A percentile compares a stretch with the other conserved stretches of the same genome.
phyloP scores from a whole-genome alignment of 805 yeast species.

The Metschnikowia bowlesiae region DNA sequence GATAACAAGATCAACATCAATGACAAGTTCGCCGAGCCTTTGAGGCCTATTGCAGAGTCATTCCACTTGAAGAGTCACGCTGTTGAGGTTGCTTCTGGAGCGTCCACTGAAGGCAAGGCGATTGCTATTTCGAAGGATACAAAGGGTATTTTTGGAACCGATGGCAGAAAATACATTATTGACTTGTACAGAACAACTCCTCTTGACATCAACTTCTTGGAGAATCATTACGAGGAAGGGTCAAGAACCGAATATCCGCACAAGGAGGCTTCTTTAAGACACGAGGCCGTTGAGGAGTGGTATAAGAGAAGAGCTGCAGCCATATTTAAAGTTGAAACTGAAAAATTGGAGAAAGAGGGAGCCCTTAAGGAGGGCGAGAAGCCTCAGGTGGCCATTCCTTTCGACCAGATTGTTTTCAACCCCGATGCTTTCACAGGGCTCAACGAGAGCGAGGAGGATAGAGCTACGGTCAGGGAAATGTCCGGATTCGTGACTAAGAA shows the following conservation, averaged over 20 bases:
- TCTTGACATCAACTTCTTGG: slow-evolving; percentile 72
- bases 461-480: slow-evolving; percentile 61
- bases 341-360: slow-evolving; percentile 36
- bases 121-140: slow-evolving; percentile 70
- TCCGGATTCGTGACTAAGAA: slow-evolving; percentile 56
- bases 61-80: slow-evolving; percentile 74
- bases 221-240: slow-evolving; percentile 40
- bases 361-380: slow-evolving; percentile 36
- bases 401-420: slow-evolving; percentile 57
- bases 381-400: slow-evolving; percentile 50
- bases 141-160: slow-evolving; percentile 83
- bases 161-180: slow-evolving; percentile 76
- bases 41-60: slow-evolving; percentile 61
- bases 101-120: slow-evolving; percentile 33
- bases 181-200: slow-evolving; percentile 86
- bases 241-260: slow-evolving; percentile 68
- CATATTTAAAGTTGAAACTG: slow-evolving; percentile 47
- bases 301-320: slow-evolving; percentile 65
- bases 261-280: slow-evolving; percentile 70
- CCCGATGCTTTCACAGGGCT: slow-evolving; percentile 68
- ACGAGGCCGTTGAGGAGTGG: slow-evolving; percentile 90
- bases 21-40: slow-evolving; percentile 48
- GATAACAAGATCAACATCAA: slow-evolving; percentile 46
- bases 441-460: slow-evolving; percentile 45
- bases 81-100: slow-evolving; percentile 46